phyloP scores from a whole-genome alignment of 345 rosid genomes.

The Cochlearia excelsa region DNA sequence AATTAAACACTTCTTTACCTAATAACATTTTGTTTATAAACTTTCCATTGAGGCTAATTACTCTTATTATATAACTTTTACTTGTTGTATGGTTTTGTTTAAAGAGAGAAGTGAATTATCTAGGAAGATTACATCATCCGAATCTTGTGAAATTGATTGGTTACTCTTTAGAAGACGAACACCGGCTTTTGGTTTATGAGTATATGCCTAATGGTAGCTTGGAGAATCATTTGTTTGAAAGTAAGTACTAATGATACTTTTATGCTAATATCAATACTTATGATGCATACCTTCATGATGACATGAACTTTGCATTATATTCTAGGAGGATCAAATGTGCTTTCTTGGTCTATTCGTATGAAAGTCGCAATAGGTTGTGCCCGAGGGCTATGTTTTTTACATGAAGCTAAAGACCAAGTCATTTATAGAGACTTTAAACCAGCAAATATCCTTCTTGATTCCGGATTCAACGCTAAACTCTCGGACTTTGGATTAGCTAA shows the following conservation, averaged over 20 bases:
- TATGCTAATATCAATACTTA: background rate
- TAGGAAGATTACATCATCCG: conserved; percentile 72
- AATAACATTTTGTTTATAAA: no score
- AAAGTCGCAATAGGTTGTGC: conserved; percentile 76
- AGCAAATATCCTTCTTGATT: conserved; percentile 72
- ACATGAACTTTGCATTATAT: background rate
- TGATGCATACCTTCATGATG: background rate
- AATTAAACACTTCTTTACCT: no score
- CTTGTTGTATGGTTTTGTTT: background rate
- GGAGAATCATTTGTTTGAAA: conserved; percentile 65
- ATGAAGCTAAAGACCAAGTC: conserved; percentile 61
- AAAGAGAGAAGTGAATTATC: conserved; percentile 72
- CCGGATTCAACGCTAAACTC: conserved; percentile 70
- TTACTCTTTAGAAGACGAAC: conserved; percentile 57
- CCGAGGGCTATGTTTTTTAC: conserved; percentile 68
- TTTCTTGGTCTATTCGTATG: conserved; percentile 66
- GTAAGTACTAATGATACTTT: conserved; percentile 38
- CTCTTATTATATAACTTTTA: background rate
- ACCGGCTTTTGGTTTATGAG: conserved; percentile 81
- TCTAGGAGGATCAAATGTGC: conserved; percentile 31
- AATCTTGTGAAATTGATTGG: conserved; percentile 79
- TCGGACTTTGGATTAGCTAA: conserved; percentile 96
- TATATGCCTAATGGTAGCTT: conserved; percentile 74
- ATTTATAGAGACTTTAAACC: conserved; percentile 85
- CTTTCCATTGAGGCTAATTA: no score